phyloP scores from a whole-genome alignment of 176 grass and related monocot genomes.

The Avena insularis region DNA sequence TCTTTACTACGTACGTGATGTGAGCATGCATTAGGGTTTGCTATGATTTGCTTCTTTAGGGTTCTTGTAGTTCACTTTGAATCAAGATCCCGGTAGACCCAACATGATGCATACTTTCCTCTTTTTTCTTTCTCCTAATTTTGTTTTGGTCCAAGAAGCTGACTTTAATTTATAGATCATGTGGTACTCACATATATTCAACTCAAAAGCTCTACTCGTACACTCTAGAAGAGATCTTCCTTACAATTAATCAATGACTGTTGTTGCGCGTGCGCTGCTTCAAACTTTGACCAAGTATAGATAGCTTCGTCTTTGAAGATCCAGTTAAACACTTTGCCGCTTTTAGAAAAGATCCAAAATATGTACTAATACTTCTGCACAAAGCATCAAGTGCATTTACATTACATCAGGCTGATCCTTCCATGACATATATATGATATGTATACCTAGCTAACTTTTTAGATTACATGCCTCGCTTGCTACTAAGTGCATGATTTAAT shows the following conservation, averaged over 20 bases:
- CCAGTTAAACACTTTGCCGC: neutral
- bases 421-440: neutral
- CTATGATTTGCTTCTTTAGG: constrained; percentile 34
- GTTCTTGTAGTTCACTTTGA: constrained; percentile 42
- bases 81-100: constrained; percentile 28
- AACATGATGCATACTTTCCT: constrained; percentile 13
- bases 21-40: constrained; percentile 52
- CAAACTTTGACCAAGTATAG: constrained; percentile 45
- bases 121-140: constrained; percentile 30
- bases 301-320: constrained; percentile 28
- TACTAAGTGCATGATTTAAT: neutral
- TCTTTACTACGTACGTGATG: neutral
- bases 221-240: constrained; percentile 45
- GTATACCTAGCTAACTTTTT: neutral
- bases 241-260: constrained; percentile 45
- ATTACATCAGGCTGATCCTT: constrained; percentile 27
- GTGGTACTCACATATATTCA: constrained; percentile 33
- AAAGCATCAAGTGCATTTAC: constrained; percentile 37
- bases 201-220: constrained; percentile 47
- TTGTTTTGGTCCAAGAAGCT: constrained; percentile 30
- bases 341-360: constrained; percentile 27
- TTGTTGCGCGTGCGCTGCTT: constrained; percentile 29
- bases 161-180: constrained; percentile 41
- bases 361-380: neutral
- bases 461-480: neutral